Evolutionary conservation across 768 basidiomycete species (phyloP), one percentile per base, ranked within the genome.

Genomic region (Amyloporia xantha): DNA sequence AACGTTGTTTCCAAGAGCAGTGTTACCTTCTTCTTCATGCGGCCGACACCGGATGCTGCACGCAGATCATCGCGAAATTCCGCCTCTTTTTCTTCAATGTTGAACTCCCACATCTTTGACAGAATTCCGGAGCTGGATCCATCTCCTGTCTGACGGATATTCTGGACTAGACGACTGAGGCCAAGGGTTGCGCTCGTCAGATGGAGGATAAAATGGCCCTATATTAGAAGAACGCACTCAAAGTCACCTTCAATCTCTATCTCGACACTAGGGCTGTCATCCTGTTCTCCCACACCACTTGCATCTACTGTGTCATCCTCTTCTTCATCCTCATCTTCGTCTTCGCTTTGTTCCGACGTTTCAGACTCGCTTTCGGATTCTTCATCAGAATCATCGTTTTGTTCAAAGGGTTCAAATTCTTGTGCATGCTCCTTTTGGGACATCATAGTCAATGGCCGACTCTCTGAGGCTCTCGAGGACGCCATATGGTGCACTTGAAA

Each of bases 51-150:
- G 7, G 86, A 84, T 5, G 86, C 86, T 37, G 71, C 77, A 13
- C 85, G 76, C 44, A 91, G 67, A 57, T 89, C 86, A 49, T 89
- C 83, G 12, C 76, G 79, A 59, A 90, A 86, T 54, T 82, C 77
- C 0, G 76, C 76, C 11, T 86, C 80, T 49, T 73, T 72, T 46
- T 88, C 82, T 57, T 83, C 78, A 38, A 85, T 76, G 46, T 71
- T 76, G 30, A 86, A 77, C 52, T 90, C 84, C 85, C 89, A 92
- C 49, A 84, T 79, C 48, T 78, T 77, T 30, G 76, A 71, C 20
- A 88, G 65, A 33, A 79, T 64, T 0, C 73, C 75, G 2, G 73
- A 53, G 15, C 61, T 63, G 9, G 73, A 68, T 5, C 67, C 62
- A 13, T 70, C 73, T 46, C 81, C 75, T 26, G 73, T 70, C 1